Evolutionary conservation across 2,329 filamentous ascomycete species (phyloP), one percentile per base, ranked within the genome.

Genomic region (Dryadomyces quercus-mongolicae): DNA sequence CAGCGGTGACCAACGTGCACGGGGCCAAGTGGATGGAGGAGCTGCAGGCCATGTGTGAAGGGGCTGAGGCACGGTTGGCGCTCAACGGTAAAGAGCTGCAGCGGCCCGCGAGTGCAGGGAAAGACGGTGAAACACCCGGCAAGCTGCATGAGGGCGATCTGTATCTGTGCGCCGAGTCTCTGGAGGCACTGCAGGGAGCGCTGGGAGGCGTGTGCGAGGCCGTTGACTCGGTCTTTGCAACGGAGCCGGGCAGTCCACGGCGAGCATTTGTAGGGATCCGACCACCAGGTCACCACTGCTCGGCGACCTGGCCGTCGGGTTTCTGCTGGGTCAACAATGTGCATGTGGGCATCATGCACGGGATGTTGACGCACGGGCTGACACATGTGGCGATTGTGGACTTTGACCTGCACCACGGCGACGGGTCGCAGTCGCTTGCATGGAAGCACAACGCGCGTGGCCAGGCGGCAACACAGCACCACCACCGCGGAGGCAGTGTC

Each of bases 271-370:
- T 97, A 51, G 91, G 86, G 31, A 86, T 97, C 51, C 83, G 93
- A 36, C 93, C 93, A 5, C 93, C 93, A 0, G 93, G 93, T 1
- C 93, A 98, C 66, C 93, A 98, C 65, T 98, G 93, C 69, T 95
- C 92, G 2, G 82, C 88, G 4, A 81, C 86, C 51, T 85, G 86
- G 62, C 93, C 93, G 0, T 96, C 92, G 2, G 93, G 93, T 0
- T 98, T 98, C 66, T 98, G 93, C 71, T 98, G 93, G 92, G 72
- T 98, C 51, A 98, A 98, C 68, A 98, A 98, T 65, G 90, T 98
- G 0, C 92, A 97, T 65, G 88, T 98, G 21, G 93, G 92, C 0
- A 95, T 98, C 60, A 87, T 94, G 67, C 88, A 98, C 67, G 92
- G 85, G 12, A 84, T 88, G 20, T 81, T 92, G 58, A 80, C 78